Percentiles rank a stretch among this genome's conserved stretches.
These are phyloP conservation scores for Pleochaeta shiraiana DNA, from an alignment of 2,329 filamentous ascomycete genomes.

Conservation along the genomic window DNA sequence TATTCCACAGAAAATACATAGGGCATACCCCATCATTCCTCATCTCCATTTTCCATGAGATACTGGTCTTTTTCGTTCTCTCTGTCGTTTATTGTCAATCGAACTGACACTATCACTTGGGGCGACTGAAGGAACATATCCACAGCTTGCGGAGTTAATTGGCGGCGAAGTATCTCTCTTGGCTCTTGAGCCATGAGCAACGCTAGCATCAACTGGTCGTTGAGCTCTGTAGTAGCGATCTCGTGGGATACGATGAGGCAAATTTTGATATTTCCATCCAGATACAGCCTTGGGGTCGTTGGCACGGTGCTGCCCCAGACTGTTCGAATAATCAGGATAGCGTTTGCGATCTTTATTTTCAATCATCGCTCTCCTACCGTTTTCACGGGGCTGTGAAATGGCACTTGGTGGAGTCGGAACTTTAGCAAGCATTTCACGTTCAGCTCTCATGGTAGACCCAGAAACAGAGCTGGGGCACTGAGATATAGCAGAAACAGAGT, in stretches of 20 bases:
- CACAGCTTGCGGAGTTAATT: constrained; percentile 7
- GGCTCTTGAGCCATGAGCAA: constrained; percentile 7
- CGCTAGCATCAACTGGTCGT: background rate
- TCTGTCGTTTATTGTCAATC: constrained; percentile 28
- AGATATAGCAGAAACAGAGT: background rate
- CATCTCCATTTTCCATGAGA: no score
- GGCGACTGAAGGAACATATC: constrained; percentile 29
- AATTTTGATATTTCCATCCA: no score
- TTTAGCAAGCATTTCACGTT: constrained; percentile 3
- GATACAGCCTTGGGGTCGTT: no score
- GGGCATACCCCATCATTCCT: no score
- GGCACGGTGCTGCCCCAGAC: no score
- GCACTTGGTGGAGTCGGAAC: constrained; percentile 4
- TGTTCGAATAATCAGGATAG: background rate
- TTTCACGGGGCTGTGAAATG: background rate
- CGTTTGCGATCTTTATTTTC: background rate
- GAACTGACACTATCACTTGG: constrained; percentile 41
- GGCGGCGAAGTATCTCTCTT: constrained; percentile 12
- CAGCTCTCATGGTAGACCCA: background rate
- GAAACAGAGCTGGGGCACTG: background rate
- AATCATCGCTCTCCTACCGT: background rate
- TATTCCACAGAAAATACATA: no score
- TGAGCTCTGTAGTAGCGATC: background rate
- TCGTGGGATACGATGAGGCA: background rate
- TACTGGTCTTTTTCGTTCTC: no score